phyloP scores from a whole-genome alignment of 2,329 filamentous ascomycete species.

The Fusarium agapanthi region DNA sequence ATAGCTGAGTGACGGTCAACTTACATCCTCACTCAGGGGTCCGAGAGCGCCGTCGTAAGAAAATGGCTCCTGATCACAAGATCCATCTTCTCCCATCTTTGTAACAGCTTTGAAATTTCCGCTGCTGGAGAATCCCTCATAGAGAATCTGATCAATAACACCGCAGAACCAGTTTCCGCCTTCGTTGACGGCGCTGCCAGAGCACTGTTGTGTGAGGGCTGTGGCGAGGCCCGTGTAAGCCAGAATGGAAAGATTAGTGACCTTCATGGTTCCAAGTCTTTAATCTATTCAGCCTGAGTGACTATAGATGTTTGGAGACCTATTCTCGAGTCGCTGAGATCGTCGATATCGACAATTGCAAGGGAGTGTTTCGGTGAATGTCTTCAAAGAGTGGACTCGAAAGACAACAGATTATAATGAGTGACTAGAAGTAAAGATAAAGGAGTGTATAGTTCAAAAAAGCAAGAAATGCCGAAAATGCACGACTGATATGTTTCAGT shows the following conservation, averaged over 20 bases:
- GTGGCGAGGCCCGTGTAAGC: conserved; percentile 43
- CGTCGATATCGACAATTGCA: background rate
- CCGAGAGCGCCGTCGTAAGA: conserved; percentile 68
- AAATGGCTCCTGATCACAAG: conserved; percentile 62
- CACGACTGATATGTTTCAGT: conserved; percentile 27
- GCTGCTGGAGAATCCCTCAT: conserved; percentile 65
- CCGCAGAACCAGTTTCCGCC: conserved; percentile 73
- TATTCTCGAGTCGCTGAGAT: background rate
- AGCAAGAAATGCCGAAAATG: conserved; percentile 18
- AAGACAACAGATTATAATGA: conserved; percentile 25
- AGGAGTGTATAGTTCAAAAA: conserved; percentile 33
- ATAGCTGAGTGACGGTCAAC: conserved; percentile 36
- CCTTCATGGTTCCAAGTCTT: conserved; percentile 44
- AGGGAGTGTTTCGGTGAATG: conserved; percentile 15
- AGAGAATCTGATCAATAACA: conserved; percentile 72
- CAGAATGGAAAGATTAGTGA: conserved; percentile 39
- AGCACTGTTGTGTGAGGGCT: conserved; percentile 49
- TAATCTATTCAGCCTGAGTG: background rate
- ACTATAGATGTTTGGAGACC: background rate
- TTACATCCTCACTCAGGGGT: conserved; percentile 76
- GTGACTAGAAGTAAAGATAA: conserved; percentile 26
- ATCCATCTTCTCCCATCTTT: conserved; percentile 63
- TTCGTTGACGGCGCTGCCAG: conserved; percentile 47
- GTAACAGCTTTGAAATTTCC: conserved; percentile 73
- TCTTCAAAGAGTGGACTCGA: conserved; percentile 20